These are phyloP conservation scores for Penicillium lividum DNA, from an alignment of 495 filamentous ascomycete species.

Conservation along the genomic window DNA sequence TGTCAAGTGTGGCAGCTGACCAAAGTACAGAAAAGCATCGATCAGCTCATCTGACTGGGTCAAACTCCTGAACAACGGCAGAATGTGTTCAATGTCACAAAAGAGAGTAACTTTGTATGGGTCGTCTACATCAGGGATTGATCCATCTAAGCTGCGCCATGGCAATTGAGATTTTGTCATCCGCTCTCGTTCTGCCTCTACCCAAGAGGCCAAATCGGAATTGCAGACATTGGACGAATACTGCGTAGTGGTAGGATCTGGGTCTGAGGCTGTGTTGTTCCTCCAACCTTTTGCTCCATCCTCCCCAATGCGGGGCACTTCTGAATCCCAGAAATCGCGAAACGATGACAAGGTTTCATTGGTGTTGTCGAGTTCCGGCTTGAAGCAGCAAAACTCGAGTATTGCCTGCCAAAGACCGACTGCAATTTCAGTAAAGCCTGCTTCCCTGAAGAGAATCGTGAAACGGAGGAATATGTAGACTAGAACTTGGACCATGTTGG, in stretches of 20 bases:
- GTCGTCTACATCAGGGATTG: conserved; percentile 62
- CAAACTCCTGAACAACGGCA: conserved; percentile 53
- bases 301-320: conserved; percentile 80
- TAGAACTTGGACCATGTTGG: conserved; percentile 47
- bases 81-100: conserved; percentile 66
- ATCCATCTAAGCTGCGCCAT: conserved; percentile 63
- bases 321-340: conserved; percentile 82
- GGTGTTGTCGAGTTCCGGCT: conserved; percentile 33
- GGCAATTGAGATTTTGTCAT: conserved; percentile 55
- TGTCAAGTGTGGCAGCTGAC: conserved; percentile 58
- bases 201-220: conserved; percentile 56
- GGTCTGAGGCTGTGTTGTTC: conserved; percentile 11
- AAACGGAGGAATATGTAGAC: conserved; percentile 73
- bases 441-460: conserved; percentile 72
- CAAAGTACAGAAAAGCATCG: conserved; percentile 70
- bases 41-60: conserved; percentile 47
- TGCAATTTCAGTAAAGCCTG: conserved; percentile 78
- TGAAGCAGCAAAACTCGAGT: conserved; percentile 71
- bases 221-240: conserved; percentile 23
- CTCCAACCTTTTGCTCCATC: conserved; percentile 68
- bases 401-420: conserved; percentile 81
- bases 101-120: conserved; percentile 77
- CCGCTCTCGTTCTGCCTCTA: conserved; percentile 55
- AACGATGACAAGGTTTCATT: conserved; percentile 49
- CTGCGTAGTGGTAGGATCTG: neutral